Percentiles rank a stretch among this genome's conserved stretches.
These are phyloP conservation scores for Penicillium robsamsonii DNA, from an alignment of 495 filamentous ascomycete species.

Conservation along the genomic window DNA sequence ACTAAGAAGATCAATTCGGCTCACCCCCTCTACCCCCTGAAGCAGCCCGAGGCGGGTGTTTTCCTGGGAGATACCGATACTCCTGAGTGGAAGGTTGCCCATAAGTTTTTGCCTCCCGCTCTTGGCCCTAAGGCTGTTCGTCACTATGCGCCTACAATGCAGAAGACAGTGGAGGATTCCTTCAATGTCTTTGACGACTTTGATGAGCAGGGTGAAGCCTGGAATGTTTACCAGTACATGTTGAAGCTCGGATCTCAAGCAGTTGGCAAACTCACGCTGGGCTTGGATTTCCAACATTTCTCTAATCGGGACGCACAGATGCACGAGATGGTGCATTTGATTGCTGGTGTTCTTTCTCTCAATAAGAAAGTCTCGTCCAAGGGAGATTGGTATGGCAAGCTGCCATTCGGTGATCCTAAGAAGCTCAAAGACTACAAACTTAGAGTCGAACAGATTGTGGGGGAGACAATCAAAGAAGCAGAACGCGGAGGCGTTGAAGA, in stretches of 20 bases:
- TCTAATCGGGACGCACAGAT: constrained; percentile 32
- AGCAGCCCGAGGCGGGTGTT: constrained; percentile 40
- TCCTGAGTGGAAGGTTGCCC: constrained; percentile 41
- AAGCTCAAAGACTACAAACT: constrained; percentile 22
- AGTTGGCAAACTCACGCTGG: constrained; percentile 49
- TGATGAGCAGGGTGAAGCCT: constrained; percentile 44
- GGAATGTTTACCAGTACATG: constrained; percentile 58
- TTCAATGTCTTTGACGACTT: constrained; percentile 54
- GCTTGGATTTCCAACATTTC: constrained; percentile 53
- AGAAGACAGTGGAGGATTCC: constrained; percentile 36
- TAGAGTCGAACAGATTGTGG: constrained; percentile 28
- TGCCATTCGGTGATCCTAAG: constrained; percentile 52
- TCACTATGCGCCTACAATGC: constrained; percentile 55
- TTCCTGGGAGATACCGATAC: constrained; percentile 53
- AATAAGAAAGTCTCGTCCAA: constrained; percentile 49
- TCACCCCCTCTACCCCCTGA: constrained; percentile 50
- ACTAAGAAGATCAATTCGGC: constrained; percentile 49
- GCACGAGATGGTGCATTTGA: constrained; percentile 35
- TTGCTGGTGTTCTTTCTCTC: constrained; percentile 41
- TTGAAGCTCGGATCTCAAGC: constrained; percentile 53
- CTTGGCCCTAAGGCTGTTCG: constrained; percentile 52
- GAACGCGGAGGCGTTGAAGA: constrained; percentile 32
- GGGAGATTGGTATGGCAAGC: constrained; percentile 47
- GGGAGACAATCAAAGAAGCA: constrained; percentile 32
- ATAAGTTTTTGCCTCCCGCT: constrained; percentile 56